Evolutionary conservation across 2,329 filamentous ascomycete genomes (phyloP), one percentile per base, ranked within the genome.

Genomic region (Beauveria asiatica): DNA sequence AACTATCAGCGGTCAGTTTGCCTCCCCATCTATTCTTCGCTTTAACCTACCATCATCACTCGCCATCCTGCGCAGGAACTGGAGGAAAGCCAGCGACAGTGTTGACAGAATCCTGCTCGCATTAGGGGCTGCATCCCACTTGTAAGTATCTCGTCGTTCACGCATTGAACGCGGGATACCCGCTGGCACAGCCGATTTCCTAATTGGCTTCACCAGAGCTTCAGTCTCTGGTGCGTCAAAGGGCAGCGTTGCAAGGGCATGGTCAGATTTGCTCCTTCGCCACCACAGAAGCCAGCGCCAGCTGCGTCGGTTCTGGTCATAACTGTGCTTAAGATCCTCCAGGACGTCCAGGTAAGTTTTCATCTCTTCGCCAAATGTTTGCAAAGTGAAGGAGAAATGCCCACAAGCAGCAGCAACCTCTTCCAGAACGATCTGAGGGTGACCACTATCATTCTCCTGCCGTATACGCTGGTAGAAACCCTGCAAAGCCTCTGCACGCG

Each of bases 321-420:
- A 84, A 23, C 83, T 76, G 64, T 87, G 81, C 69, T 92, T 90
- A 44, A 96, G 75, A 54, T 95, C 88, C 67, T 96, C 90, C 5
- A 96, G 75, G 2, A 92, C 84, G 54, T 88, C 83, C 30, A 97
- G 73, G 66, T 94, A 92, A 16, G 82, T 83, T 65, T 88, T 83
- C 76, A 95, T 88, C 67, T 96, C 90, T 69, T 94, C 89, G 0
- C 90, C 91, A 71, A 96, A 91, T 66, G 92, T 88, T 63, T 93
- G 83, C 19, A 97, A 76, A 30, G 89, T 93, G 70, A 92, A 95
- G 71, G 88, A 92, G 69, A 96, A 97, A 72, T 96, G 90, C 0
- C 92, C 92, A 68, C 92, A 97, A 60, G 90, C 93, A 10, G 92
- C 92, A 39, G 91, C 90, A 11, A 96, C 90, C 72, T 96, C 92